Base-by-base conservation (phyloP, 179 eudicot species). In the Heliamphora pulchella region DNA sequence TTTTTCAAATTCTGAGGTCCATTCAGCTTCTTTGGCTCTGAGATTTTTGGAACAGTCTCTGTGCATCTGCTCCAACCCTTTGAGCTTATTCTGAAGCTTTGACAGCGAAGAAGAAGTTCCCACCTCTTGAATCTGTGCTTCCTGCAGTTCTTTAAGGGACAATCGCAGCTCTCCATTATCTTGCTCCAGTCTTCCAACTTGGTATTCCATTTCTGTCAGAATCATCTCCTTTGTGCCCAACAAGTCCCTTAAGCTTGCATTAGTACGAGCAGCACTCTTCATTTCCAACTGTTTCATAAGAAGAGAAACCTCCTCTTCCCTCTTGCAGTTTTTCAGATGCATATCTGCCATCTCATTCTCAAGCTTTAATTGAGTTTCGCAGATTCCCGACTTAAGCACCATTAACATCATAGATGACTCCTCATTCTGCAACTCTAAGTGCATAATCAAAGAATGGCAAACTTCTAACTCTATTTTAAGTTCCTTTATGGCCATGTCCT, bases 61-160 rank as follows among this genome's bases (percentile, higher is more conserved):
- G 75, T 93, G 97, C 3, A 78, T 85, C 79, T 91, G 87, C 87
- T 93, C 95, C 80, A 91, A 80, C 9, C 87, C 69, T 82, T 87
- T 94, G 43, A 94, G 89, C 83, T 92, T 94, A 69, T 82, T 88
- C 69, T 89, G 90, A 46, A 92, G 87, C 83, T 89, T 94, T 50
- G 90, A 81, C 81, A 89, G 78, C 1, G 92, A 83, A n/a, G 91
- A 87, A 43, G 89, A 81, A 62, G 82, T 58, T 71, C 87, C 87
- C 46, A 87, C 89, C 81, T 87, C 89, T 1, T 87, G 90, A 76
- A 90, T 94, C 75, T 89, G 92, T 85, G 93, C 87, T 89, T 94
- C 99, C 79, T 90, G 98, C 65, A 91, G 86, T 74, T 93, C 97
- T 84, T 88, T 91, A 1, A 91, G 78, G 4, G 94, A 86, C 39